Evolutionary conservation across 1,284 basidiomycete genomes (phyloP).

Genomic region (Tilletiopsis washingtonensis): DNA sequence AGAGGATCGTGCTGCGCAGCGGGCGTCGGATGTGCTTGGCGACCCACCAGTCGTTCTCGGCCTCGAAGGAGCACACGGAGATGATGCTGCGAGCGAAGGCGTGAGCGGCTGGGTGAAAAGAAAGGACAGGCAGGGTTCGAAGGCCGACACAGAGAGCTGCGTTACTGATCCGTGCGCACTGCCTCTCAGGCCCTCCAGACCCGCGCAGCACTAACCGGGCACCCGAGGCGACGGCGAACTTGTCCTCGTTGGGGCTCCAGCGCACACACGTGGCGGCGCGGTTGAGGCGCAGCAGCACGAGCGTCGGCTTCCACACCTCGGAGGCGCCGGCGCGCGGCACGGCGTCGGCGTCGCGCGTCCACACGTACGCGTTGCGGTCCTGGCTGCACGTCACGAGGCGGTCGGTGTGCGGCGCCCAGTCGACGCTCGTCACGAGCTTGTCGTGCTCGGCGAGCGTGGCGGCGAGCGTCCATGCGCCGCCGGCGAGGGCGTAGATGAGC

Average conservation of each 20-base stretch:
- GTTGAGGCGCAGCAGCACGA: conserved; percentile 92
- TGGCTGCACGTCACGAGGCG: conserved; percentile 97
- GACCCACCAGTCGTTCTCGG: conserved; percentile 93
- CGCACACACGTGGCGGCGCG: conserved; percentile 88
- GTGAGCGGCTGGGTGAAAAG: too few species aligned
- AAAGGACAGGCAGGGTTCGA: too few species aligned
- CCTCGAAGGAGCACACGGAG: conserved; percentile 45
- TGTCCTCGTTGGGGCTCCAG: conserved; percentile 96
- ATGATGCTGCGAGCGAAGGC: conserved; percentile 33
- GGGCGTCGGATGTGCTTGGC: conserved; percentile 96
- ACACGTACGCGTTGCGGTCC: conserved; percentile 98
- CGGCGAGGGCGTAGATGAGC: conserved; percentile 59
- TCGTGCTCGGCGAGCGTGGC: conserved; percentile 92
- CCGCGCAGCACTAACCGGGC: conserved; percentile 68
- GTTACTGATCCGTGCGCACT: too few species aligned
- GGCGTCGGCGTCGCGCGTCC: conserved; percentile 71
- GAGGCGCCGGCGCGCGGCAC: conserved; percentile 55
- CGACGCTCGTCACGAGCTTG: conserved; percentile 94
- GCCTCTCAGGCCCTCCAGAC: too few species aligned
- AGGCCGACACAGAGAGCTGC: too few species aligned
- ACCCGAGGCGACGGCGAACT: conserved; percentile 96
- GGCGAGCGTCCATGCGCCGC: conserved; percentile 59
- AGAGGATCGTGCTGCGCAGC: conserved; percentile 81
- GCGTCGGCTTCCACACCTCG: conserved; percentile 82
- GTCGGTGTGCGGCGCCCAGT: conserved; percentile 95